Evolutionary conservation across 2,329 filamentous ascomycete genomes (phyloP).

Genomic region (Colletotrichum musae): DNA sequence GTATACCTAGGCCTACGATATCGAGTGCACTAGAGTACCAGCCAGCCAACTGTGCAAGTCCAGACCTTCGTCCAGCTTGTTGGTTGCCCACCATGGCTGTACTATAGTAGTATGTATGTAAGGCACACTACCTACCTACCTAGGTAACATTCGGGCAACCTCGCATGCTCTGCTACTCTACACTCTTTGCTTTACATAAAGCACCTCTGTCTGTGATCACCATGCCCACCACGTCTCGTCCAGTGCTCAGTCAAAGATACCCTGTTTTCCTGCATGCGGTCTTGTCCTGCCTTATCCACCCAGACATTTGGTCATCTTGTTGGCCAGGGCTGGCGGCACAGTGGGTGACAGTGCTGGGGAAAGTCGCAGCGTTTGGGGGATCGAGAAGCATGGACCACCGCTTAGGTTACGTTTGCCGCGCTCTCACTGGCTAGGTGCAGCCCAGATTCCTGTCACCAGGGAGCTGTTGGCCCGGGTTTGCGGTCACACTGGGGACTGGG

Average conservation of each 20-base stretch:
- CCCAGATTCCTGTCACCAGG: constrained; percentile 34
- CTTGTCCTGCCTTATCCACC: constrained; percentile 12
- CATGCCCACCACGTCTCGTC: background rate
- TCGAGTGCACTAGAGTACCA: no score
- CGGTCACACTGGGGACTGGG: background rate
- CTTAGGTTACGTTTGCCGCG: constrained; percentile 25
- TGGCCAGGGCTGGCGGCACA: constrained; percentile 9
- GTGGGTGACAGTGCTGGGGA: constrained; percentile 13
- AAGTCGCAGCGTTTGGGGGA: constrained; percentile 5
- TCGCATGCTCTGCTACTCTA: no score
- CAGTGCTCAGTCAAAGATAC: background rate
- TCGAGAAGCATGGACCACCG: constrained; percentile 36
- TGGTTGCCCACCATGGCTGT: no score
- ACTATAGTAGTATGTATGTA: no score
- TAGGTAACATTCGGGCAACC: no score
- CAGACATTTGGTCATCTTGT: constrained; percentile 32
- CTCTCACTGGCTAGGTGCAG: constrained; percentile 29
- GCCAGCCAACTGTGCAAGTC: no score
- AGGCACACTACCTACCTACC: no score
- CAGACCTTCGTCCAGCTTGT: no score
- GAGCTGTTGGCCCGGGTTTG: constrained; percentile 5
- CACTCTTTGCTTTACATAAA: no score
- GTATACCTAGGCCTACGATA: no score
- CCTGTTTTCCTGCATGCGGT: constrained; percentile 17
- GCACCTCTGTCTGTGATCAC: background rate